Base-by-base conservation (phyloP, 2,329 filamentous ascomycete species). In the Hypoxylon rubiginosum region DNA sequence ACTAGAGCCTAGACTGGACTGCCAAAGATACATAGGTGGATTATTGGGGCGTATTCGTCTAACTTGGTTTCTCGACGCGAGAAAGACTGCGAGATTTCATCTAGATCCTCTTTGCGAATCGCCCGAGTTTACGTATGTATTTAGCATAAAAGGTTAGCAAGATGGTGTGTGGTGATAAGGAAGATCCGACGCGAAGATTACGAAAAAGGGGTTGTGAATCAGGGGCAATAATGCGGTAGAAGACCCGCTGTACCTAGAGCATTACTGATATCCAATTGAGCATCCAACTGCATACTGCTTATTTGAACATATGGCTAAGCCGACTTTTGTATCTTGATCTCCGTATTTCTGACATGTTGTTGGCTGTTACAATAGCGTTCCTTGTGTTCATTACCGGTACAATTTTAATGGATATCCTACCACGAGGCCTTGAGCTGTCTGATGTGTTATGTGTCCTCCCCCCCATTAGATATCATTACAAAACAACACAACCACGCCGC, bases 381-480 rank as follows among this genome's bases (percentile, higher is more conserved):
- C n/a, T n/a, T 3, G 6, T 48, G n/a, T 15, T 24, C 24, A 49
- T 30, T 28, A 2, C 8, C 24, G 3, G 28, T 52, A 9, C n/a
- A 36, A 52, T 43, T 43, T 10, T 19, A 19, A n/a, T n/a, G 6
- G 4, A 6, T 19, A n/a, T 3, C 15, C 2, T 34, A 13, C 13
- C 4, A 34, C 10, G 4, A 34, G 13, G 32, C 2, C 10, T 13
- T n/a, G n/a, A n/a, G n/a, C 13, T 3, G 32, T 10, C 9, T 6
- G 11, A 15, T 13, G 10, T 19, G 5, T 5, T 34, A 34, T 57
- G 28, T n/a, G 9, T 48, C 11, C n/a, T 11, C 10, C 41, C 13
- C 56, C 63, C 67, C 82, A 24, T 34, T 46, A 43, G 39, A 43
- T 43, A 46, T 46, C 10, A 30, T 34, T 2, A 34, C 2, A 34